A percentile compares a stretch with the other conserved stretches of the same genome.
Conservation (phyloP, 495 filamentous ascomycete genomes). For the Aspergillus bertholletiae region DNA sequence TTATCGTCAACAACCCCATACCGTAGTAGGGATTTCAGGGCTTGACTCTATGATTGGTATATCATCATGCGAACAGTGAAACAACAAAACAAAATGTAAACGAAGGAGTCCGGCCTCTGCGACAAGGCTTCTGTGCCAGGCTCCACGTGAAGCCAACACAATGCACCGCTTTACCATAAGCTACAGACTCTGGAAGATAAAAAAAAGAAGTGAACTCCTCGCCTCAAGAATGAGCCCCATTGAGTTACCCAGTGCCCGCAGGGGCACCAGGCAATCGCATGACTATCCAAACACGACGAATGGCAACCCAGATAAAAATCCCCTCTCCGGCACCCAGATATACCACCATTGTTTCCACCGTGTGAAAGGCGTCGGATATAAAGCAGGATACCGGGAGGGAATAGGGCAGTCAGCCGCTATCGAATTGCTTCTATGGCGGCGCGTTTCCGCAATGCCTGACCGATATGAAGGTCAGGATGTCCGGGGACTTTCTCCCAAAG, state of each 20-base stretch:
- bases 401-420: slow-evolving; percentile 62
- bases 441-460: slow-evolving; percentile 83
- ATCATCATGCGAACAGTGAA: slow-evolving; percentile 85
- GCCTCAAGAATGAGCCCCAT: slow-evolving; percentile 99
- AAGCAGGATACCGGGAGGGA: slow-evolving; percentile 34
- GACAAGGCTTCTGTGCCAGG: slow-evolving; percentile 56
- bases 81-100: slow-evolving; percentile 8
- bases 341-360: slow-evolving; percentile 45
- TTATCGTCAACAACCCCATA: slow-evolving; percentile 66
- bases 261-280: slow-evolving; percentile 85
- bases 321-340: slow-evolving; percentile 36
- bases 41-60: slow-evolving; percentile 98
- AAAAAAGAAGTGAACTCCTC: slow-evolving; percentile 65
- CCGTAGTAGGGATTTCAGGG: slow-evolving; percentile 70
- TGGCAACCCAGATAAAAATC: slow-evolving; percentile 49
- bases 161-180: slow-evolving; percentile 60
- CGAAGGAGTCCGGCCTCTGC: slow-evolving; percentile 56
- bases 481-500: slow-evolving; percentile 99
- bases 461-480: slow-evolving; percentile 60
- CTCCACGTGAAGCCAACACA: slow-evolving; percentile 6
- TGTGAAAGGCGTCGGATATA: slow-evolving; percentile 37
- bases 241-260: slow-evolving; percentile 72
- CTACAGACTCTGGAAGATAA: slow-evolving; percentile 55
- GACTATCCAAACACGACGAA: slow-evolving; percentile 95
- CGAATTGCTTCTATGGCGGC: slow-evolving; percentile 97